phyloP scores from a whole-genome alignment of 2,329 filamentous ascomycete genomes.

The Cercospora citrullina region DNA sequence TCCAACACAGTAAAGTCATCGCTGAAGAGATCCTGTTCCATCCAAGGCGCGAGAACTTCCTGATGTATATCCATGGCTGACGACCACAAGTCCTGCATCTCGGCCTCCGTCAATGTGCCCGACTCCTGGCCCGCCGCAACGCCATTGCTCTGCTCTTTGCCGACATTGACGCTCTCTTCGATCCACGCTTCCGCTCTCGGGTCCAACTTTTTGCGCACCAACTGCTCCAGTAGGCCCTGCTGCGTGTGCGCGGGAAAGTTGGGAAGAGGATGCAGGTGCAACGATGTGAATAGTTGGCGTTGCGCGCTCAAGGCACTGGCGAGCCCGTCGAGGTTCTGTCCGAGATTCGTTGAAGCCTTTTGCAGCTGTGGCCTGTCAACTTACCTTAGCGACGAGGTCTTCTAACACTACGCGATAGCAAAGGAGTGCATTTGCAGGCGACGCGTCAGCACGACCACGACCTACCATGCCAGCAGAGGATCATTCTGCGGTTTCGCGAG shows the following conservation, averaged over 20 bases:
- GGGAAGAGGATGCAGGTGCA: slow-evolving; percentile 74
- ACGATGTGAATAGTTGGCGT: slow-evolving; percentile 64
- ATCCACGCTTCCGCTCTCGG: slow-evolving; percentile 74
- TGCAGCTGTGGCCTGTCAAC: slow-evolving; percentile 36
- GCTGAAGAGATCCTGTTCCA: slow-evolving; percentile 29
- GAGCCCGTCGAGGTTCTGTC: slow-evolving; percentile 66
- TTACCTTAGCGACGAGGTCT: slow-evolving; percentile 28
- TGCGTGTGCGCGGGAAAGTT: slow-evolving; percentile 67
- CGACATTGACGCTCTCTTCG: slow-evolving; percentile 45
- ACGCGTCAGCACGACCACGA: slow-evolving; percentile 4
- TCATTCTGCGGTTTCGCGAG: slow-evolving; percentile 32
- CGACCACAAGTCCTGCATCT: slow-evolving; percentile 62
- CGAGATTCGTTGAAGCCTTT: slow-evolving; percentile 31
- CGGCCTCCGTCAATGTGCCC: slow-evolving; percentile 44
- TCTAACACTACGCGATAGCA: not conserved
- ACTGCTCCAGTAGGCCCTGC: slow-evolving; percentile 61
- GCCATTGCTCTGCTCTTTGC: slow-evolving; percentile 52
- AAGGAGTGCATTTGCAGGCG: slow-evolving; percentile 10
- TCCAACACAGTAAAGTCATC: slow-evolving; percentile 74
- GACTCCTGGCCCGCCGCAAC: slow-evolving; percentile 4
- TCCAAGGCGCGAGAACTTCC: slow-evolving; percentile 39
- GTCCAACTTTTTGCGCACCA: slow-evolving; percentile 82
- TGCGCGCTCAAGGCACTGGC: slow-evolving; percentile 66
- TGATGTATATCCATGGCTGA: slow-evolving; percentile 55
- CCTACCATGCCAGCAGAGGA: slow-evolving; percentile 40